Base-by-base conservation (phyloP, 1,284 basidiomycete species). In the Marasmius tenuissimus region DNA sequence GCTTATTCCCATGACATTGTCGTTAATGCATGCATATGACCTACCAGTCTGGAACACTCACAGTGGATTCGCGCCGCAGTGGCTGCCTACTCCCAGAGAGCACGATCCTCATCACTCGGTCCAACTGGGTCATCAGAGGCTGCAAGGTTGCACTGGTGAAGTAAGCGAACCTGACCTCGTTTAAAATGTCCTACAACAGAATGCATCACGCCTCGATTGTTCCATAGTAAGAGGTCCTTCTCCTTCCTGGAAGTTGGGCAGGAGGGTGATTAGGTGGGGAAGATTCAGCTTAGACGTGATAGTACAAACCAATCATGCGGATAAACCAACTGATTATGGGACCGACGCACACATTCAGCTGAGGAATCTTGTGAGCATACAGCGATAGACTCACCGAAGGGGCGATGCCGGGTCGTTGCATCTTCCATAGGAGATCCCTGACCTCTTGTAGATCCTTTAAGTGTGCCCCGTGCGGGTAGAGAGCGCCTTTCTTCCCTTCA, bases 381-480 rank as follows among this genome's bases (percentile, higher is more conserved):
- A 16, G 16, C 20, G 49, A 42, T 3, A 40, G 39, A 12, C 61
- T 39, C 61, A 85, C 82, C 55, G 75, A 73, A 0, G 90, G 89
- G 0, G 83, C 81, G 63, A 93, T 92, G 7, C 84, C 89, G 1
- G 90, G 91, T 27, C 91, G 75, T 70, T 93, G 90, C 76, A 93
- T 84, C 71, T 76, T 78, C 76, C 92, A 91, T 33, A 92, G 71
- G 38, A 90, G 68, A 16, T 80, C 81, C 40, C 91, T 78, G 14
- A 89, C 87, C 58, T 84, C 74, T 39, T 78, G 78, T 22, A 93
- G 75, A 70, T 92, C 86, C 16, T 72, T 85, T 61, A 93, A 65
- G 63, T 82, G 81, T 1, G 79, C 84, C 11, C 91, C 91, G 58
- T 91, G 83, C 0, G 91, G 90, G 72, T 84, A 91, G 0, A 90